These are phyloP conservation scores for Yarrowia phangngaensis DNA, from an alignment of 805 yeast species.

Conservation along the genomic window DNA sequence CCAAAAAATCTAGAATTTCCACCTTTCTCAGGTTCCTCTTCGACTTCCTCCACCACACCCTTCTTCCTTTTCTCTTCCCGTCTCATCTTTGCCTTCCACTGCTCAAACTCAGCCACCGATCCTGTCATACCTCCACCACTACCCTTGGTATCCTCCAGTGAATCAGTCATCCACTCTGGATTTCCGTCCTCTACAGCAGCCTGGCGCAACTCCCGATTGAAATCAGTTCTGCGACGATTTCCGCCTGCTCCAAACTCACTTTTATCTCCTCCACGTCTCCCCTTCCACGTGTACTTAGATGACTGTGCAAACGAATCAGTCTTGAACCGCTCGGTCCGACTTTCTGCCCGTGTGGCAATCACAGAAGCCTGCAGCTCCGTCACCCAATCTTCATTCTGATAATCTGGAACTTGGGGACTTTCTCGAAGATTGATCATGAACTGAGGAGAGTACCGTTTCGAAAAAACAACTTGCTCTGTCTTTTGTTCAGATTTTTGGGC, in stretches of 20 bases:
- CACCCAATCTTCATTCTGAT: conserved; percentile 25
- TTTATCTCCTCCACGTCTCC: conserved; percentile 2
- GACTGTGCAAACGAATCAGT: conserved; percentile 12
- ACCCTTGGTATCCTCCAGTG: conserved; percentile 20
- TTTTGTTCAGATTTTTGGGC: conserved; percentile 8
- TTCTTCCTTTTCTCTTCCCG: conserved; percentile 18
- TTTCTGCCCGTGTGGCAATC: conserved; percentile 6
- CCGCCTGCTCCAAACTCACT: conserved; percentile 17
- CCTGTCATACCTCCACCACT: conserved; percentile 18
- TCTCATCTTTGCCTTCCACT: conserved; percentile 32
- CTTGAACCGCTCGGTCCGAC: conserved; percentile 9
- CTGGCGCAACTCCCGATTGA: conserved; percentile 19
- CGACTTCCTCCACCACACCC: conserved; percentile 9
- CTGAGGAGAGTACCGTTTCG: conserved; percentile 19
- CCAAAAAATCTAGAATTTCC: conserved; percentile 16
- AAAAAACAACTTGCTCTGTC: too few relatives aligned
- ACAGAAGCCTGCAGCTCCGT: conserved; percentile 21
- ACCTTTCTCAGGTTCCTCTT: conserved; percentile 7
- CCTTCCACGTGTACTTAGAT: conserved; percentile 25
- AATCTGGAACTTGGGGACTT: conserved; percentile 21
- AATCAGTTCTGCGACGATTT: conserved; percentile 15
- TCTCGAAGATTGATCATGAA: conserved; percentile 21
- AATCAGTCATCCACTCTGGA: conserved; percentile 23
- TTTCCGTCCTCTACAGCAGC: conserved; percentile 13
- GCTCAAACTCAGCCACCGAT: conserved; percentile 34